Percentiles rank a stretch among this genome's conserved stretches.
Evolutionary conservation across 805 yeast species (phyloP).

Genomic region (Pichia paraexigua): DNA sequence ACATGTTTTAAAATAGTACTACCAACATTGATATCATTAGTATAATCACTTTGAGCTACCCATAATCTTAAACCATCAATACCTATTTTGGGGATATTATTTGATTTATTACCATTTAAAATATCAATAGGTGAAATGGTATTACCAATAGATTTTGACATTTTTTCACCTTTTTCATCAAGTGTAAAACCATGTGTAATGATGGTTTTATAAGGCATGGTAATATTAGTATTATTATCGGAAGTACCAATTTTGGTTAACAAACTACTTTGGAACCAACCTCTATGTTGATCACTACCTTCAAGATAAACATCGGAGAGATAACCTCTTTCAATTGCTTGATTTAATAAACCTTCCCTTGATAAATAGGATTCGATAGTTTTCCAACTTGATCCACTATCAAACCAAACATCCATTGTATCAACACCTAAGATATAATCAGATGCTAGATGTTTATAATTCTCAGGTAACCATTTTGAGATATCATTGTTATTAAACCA

Average conservation of each 20-base stretch:
- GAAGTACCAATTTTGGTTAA: slow-evolving; percentile 58
- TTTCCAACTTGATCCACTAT: slow-evolving; percentile 91
- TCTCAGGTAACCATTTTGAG: slow-evolving; percentile 66
- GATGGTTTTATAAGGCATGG: slow-evolving; percentile 59
- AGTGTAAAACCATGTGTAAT: slow-evolving; percentile 92
- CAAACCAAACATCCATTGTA: slow-evolving; percentile 99
- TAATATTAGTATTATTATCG: slow-evolving; percentile 17
- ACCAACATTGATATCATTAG: slow-evolving; percentile 71
- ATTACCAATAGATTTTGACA: slow-evolving; percentile 93
- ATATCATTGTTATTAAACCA: slow-evolving; percentile 59
- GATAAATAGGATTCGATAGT: slow-evolving; percentile 37
- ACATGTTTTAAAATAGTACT: slow-evolving; percentile 66
- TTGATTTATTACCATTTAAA: slow-evolving; percentile 49
- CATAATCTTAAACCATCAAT: slow-evolving; percentile 86
- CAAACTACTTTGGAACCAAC: slow-evolving; percentile 96
- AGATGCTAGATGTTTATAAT: slow-evolving; percentile 33
- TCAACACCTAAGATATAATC: slow-evolving; percentile 63
- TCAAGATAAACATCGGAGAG: slow-evolving; percentile 82
- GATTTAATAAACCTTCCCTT: slow-evolving; percentile 26
- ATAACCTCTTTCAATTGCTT: slow-evolving; percentile 31
- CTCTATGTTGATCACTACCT: slow-evolving; percentile 98
- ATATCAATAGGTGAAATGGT: slow-evolving; percentile 62
- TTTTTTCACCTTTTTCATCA: slow-evolving; percentile 78
- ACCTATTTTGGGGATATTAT: slow-evolving; percentile 59
- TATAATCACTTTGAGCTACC: slow-evolving; percentile 84